Conservation (phyloP, 805 yeast species). For the Pichia gijzeniarum region DNA sequence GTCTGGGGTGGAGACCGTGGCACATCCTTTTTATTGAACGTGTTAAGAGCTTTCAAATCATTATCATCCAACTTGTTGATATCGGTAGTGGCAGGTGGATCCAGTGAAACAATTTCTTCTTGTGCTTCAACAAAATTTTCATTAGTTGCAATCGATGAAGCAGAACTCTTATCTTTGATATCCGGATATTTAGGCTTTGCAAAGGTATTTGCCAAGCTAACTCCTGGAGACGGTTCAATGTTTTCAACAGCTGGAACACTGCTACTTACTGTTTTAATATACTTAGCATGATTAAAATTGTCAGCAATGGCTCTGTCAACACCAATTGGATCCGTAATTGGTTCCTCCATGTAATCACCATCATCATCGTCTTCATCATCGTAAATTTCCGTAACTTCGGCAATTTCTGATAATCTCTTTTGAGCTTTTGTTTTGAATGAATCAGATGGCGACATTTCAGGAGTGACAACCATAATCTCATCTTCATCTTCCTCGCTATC, state of each 20-base stretch:
- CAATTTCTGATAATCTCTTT: constrained; percentile 14
- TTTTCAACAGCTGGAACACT: not conserved
- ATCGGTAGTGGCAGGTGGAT: constrained; percentile 2
- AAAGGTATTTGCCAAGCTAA: not conserved
- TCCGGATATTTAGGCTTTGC: not conserved
- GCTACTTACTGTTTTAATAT: not conserved
- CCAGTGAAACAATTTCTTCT: not conserved
- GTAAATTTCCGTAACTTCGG: constrained; percentile 14
- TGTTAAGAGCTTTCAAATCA: not conserved
- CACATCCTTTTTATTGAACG: not conserved
- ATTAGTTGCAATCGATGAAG: not conserved
- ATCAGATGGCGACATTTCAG: constrained; percentile 2
- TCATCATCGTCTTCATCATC: constrained; percentile 12
- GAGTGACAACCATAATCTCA: constrained; percentile 3
- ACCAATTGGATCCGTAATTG: constrained; percentile 2
- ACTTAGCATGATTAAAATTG: not conserved
- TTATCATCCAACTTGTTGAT: not conserved
- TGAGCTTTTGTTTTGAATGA: constrained; percentile 3
- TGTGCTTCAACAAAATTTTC: constrained; percentile 10
- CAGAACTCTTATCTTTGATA: not conserved
- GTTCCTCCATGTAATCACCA: constrained; percentile 11
- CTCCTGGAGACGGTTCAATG: not conserved
- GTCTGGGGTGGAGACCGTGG: not conserved
- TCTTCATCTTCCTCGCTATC: constrained; percentile 6
- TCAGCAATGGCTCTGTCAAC: not conserved